phyloP scores from a whole-genome alignment of 2,329 filamentous ascomycete species.

The Coniosporium tulheliwenetii region DNA sequence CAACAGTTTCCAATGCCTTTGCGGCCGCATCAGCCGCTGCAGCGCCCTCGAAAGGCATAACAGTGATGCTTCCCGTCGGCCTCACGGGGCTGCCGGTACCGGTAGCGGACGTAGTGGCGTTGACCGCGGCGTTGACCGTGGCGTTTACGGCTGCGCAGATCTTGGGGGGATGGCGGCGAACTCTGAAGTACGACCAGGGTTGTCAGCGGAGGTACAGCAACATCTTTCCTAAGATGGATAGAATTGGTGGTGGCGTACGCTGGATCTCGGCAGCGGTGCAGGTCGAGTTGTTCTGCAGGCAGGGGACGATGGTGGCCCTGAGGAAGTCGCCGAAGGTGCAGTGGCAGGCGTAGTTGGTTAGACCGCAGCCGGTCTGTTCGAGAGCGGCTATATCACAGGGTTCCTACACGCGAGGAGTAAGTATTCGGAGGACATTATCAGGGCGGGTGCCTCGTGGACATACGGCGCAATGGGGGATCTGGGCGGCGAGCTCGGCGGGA shows the following conservation, averaged over 20 bases:
- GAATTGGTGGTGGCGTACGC: slow-evolving; percentile 15
- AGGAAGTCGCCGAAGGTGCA: slow-evolving; percentile 28
- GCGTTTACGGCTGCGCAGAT: slow-evolving; percentile 10
- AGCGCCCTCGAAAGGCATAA: background rate
- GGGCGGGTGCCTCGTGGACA: slow-evolving; percentile 2
- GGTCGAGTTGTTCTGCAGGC: slow-evolving; percentile 15
- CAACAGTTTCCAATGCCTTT: no score
- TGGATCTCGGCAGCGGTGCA: slow-evolving; percentile 22
- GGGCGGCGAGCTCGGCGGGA: slow-evolving; percentile 10
- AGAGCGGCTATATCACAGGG: slow-evolving; percentile 32
- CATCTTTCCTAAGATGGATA: slow-evolving; percentile 1
- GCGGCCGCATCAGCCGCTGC: background rate
- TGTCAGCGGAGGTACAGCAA: slow-evolving; percentile 1
- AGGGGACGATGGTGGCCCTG: slow-evolving; percentile 21
- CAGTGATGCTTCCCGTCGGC: background rate
- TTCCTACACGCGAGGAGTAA: slow-evolving; percentile 4
- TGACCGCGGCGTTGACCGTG: background rate
- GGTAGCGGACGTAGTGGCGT: background rate
- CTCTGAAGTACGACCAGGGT: slow-evolving; percentile 1
- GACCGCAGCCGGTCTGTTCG: slow-evolving; percentile 28
- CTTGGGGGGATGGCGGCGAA: slow-evolving; percentile 6
- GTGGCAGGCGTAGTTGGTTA: slow-evolving; percentile 34
- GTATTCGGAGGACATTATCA: slow-evolving; percentile 2
- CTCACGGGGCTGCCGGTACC: background rate
- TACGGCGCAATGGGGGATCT: slow-evolving; percentile 3